phyloP scores from a whole-genome alignment of 768 basidiomycete species.

The Russula sp. region DNA sequence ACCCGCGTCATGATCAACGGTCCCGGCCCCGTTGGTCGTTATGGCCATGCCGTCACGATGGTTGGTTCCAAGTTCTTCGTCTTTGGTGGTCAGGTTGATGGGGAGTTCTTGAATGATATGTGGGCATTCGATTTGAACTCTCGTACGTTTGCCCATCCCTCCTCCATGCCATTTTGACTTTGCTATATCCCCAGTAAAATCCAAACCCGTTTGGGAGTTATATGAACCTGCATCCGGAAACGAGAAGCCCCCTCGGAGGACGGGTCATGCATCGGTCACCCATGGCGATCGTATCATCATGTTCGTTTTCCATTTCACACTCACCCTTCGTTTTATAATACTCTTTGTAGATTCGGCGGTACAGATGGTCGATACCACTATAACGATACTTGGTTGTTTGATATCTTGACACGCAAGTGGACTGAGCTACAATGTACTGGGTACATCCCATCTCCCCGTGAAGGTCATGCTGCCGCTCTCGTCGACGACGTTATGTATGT shows the following conservation, averaged over 20 bases:
- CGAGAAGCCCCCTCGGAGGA: slow-evolving; percentile 71
- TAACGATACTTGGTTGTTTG: slow-evolving; percentile 97
- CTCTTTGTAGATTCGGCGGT: slow-evolving; percentile 75
- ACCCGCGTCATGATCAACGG: slow-evolving; percentile 76
- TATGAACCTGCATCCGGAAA: slow-evolving; percentile 50
- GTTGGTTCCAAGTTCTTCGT: slow-evolving; percentile 85
- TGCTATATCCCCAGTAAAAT: slow-evolving; percentile 51
- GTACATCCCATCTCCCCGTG: slow-evolving; percentile 90
- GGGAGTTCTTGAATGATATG: slow-evolving; percentile 88
- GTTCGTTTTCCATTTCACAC: slow-evolving; percentile 18
- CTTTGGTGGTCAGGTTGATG: slow-evolving; percentile 95
- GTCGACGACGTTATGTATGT: slow-evolving; percentile 98
- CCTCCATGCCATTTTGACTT: slow-evolving; percentile 5
- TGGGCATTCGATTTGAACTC: slow-evolving; percentile 96
- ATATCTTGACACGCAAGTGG: slow-evolving; percentile 75
- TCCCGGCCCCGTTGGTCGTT: slow-evolving; percentile 76
- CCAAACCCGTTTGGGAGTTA: slow-evolving; percentile 78
- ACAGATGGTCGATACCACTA: slow-evolving; percentile 99
- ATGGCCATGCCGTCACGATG: slow-evolving; percentile 96
- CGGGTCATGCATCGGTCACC: slow-evolving; percentile 87
- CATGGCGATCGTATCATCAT: slow-evolving; percentile 46
- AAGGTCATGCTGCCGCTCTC: slow-evolving; percentile 93
- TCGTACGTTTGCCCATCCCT: slow-evolving; percentile 42
- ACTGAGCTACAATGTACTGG: slow-evolving; percentile 92
- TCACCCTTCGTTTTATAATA: not conserved